Base-by-base conservation (phyloP, 352 stramenopile genomes). In the Phytophthora capsici region DNA sequence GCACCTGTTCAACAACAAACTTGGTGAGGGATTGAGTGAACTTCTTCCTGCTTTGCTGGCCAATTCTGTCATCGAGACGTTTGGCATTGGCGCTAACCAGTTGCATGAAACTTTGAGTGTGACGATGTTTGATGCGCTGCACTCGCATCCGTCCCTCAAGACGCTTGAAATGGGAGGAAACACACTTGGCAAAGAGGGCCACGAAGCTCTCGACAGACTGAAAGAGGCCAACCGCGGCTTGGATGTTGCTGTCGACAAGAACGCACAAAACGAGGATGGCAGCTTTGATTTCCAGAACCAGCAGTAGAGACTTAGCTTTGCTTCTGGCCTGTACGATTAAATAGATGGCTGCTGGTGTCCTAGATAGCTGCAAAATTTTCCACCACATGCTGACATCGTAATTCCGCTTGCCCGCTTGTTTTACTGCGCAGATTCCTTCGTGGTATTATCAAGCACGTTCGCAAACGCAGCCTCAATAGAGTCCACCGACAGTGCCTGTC, bases 121-220 rank as follows among this genome's bases (percentile, higher is more conserved):
- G 17, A 48, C 58, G 43, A 73, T 95, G 13, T 92, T 95, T 23
- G 61, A 88, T 26, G 68, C 72, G 22, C 61, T 95, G 14, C 86
- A 95, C 66, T 43, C 55, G 0, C 84, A 93, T 45, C 60, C 77
- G 38, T 80, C 81, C 25, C 77, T 95, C n/a, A 79, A 79, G 64
- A 95, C 86, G 22, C 78, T 93, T 13, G 86, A 95, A 52, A 90
- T 95, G 79, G 86, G 86, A 61, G 86, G 86, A 63, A 95, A 95
- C 66, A 90, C 80, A 22, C 66, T 95, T 1, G 86, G 84, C 7
- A 77, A 91, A 51, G 67, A 77, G 12, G 86, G 86, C 22, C 82
- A 87, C 43, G 72, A 65, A 0, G 86, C 86, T 40, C 77, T 95
- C 14, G 82, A 93, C 28, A 67, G 55, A 25, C 68, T 95, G 47